Conservation (phyloP, 2,329 filamentous ascomycete species). For the Rhynchosporium secalis region DNA sequence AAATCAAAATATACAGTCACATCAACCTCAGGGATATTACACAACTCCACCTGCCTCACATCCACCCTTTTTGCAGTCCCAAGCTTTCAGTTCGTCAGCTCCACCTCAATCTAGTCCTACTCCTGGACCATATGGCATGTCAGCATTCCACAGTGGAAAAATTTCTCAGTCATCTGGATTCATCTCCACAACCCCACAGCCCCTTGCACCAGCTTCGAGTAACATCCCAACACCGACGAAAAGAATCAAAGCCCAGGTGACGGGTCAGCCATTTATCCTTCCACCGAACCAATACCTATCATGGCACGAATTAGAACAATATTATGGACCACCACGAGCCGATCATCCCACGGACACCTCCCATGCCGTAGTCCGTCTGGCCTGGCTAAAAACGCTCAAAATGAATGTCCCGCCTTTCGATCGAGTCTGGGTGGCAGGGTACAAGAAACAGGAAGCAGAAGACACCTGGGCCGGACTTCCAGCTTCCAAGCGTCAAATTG, state of each 20-base stretch:
- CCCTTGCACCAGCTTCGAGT: not conserved
- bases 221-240: not conserved
- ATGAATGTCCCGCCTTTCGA: not conserved
- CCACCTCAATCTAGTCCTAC: not conserved
- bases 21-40: not conserved
- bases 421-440: not conserved
- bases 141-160: not conserved
- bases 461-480: slow-evolving; percentile 7
- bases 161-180: not conserved
- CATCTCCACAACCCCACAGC: not conserved
- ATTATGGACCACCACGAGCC: slow-evolving; percentile 1
- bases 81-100: not conserved
- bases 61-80: not conserved
- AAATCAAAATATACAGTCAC: not conserved
- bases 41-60: not conserved
- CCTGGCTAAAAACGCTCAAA: not conserved
- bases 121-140: not conserved
- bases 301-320: slow-evolving; percentile 9
- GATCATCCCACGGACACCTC: not conserved
- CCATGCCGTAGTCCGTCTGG: not conserved
- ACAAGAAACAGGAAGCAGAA: slow-evolving; percentile 17
- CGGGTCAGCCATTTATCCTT: not conserved
- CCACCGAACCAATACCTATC: slow-evolving; percentile 5
- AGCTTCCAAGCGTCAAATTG: not conserved
- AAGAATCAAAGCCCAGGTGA: not conserved